Base-by-base conservation (phyloP, 306 rosid species). In the Mimosa bimucronata region DNA sequence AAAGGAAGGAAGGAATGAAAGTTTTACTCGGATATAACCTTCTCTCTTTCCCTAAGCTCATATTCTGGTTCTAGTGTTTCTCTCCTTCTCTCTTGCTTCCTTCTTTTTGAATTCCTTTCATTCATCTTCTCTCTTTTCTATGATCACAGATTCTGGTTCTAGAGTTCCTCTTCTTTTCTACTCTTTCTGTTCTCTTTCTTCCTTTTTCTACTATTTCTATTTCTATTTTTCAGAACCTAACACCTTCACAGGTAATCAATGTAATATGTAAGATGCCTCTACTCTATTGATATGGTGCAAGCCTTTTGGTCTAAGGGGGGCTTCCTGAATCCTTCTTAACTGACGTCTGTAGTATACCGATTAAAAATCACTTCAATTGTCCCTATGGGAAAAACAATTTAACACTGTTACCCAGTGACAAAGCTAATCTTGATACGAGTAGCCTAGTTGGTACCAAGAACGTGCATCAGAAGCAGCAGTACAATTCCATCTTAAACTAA, bases 341-440 rank as follows among this genome's bases (percentile, higher is more conserved):
- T 46, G 16, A 72, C 55, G 60, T 65, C 45, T 50, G 34, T 28
- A 82, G 30, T 16, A 69, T 40, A 64, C 38, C 73, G 6, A n/a
- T 62, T 7, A 28, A 53, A 71, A 31, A 14, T 28, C 40, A 15
- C n/a, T 77, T 77, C 29, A 1, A 9, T 10, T 21, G 68, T 37
- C 64, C 23, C 30, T 31, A 29, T 15, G 25, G 28, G 60, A 6
- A 64, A 52, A 46, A 38, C 61, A 77, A 71, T 23, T 71, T 73
- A 21, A 71, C 46, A 40, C 45, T 31, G 25, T 60, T 70, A 60
- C 21, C 38, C 31, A 50, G 66, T 4, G 29, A 53, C 30, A 12
- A 65, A 66, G 58, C 79, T 65, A 72, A 71, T 72, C 21, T 65
- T 21, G 19, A 77, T 72, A n/a, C 26, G 9, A 38, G 12, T 77